phyloP scores from a whole-genome alignment of 2,329 filamentous ascomycete species.

The Alternaria ventricosa region DNA sequence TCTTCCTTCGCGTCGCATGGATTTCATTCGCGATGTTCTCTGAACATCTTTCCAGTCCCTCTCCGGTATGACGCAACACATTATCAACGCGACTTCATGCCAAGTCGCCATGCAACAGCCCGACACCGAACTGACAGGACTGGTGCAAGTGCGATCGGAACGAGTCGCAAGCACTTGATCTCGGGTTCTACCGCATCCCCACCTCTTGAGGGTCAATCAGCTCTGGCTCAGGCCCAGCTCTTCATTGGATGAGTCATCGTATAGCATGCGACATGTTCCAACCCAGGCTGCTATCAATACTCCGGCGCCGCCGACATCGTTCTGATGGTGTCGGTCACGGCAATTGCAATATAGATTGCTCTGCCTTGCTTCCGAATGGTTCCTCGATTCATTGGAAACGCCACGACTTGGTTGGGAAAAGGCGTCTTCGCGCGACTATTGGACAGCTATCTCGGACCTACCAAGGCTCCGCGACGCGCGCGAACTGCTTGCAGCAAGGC shows the following conservation, averaged over 20 bases:
- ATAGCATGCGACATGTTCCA: background rate
- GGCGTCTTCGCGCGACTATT: constrained; percentile 9
- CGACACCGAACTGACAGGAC: background rate
- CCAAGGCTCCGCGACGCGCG: background rate
- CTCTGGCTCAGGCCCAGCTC: background rate
- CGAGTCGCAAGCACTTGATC: background rate
- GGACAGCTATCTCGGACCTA: constrained; percentile 10
- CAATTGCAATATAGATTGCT: background rate
- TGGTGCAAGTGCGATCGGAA: background rate
- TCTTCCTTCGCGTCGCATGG: background rate
- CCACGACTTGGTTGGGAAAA: constrained; percentile 8
- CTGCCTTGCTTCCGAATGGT: background rate
- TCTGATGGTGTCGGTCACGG: constrained; percentile 1
- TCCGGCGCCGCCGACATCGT: constrained; percentile 19
- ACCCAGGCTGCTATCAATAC: background rate
- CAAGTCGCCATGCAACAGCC: constrained; percentile 1
- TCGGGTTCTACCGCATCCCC: constrained; percentile 1
- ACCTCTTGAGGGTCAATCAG: background rate
- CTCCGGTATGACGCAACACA: background rate
- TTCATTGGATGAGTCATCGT: background rate
- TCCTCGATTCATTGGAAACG: constrained; percentile 17
- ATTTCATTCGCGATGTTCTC: background rate
- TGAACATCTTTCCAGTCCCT: too few species aligned
- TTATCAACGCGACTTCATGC: background rate
- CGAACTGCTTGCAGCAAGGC: constrained; percentile 2